Conservation (phyloP, 345 rosid species). For the Punica granatum region DNA sequence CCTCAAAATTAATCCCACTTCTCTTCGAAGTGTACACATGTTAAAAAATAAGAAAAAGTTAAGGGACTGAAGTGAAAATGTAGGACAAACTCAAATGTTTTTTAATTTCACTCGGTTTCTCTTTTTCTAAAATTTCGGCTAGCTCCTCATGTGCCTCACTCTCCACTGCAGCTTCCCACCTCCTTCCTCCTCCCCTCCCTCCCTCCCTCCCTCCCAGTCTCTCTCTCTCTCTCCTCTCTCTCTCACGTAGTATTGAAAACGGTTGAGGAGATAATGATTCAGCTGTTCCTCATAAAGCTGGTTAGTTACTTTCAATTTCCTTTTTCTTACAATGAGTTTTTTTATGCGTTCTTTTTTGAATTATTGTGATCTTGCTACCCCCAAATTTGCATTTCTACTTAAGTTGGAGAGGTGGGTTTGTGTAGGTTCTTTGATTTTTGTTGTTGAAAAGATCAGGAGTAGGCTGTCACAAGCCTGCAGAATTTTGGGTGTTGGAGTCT, state of each 20-base stretch:
- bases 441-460: neutral
- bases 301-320: neutral
- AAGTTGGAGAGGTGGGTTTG: neutral
- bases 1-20: too few relatives aligned
- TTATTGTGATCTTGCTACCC: neutral
- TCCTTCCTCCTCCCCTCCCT: neutral
- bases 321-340: neutral
- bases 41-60: neutral
- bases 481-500: neutral
- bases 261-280: neutral
- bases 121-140: slow-evolving; percentile 11
- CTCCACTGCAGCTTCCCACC: slow-evolving; percentile 2
- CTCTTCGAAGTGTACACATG: too few relatives aligned
- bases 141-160: slow-evolving; percentile 8
- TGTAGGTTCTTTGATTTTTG: neutral
- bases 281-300: slow-evolving; percentile 2
- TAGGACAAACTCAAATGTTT: neutral
- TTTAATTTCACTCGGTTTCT: slow-evolving; percentile 8
- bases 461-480: neutral
- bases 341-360: neutral
- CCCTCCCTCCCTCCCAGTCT: neutral
- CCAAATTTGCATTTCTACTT: neutral
- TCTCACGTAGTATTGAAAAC: neutral
- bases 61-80: neutral
- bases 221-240: slow-evolving; percentile 10